Evolutionary conservation across 768 basidiomycete genomes (phyloP), one percentile per base, ranked within the genome.

Genomic region (Amanita thiersii): DNA sequence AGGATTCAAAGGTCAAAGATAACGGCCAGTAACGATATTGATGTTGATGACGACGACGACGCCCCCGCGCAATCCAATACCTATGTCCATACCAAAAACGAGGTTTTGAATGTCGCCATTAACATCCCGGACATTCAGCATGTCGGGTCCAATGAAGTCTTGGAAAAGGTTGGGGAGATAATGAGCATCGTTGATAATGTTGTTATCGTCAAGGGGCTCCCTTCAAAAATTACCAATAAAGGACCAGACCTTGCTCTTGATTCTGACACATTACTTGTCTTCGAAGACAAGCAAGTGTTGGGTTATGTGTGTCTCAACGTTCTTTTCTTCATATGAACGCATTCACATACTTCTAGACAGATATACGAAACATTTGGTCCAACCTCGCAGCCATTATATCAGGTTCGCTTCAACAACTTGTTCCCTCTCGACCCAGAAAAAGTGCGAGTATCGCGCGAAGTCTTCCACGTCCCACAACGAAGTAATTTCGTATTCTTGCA

Each of bases 321-420:
- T 25, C 36, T 29, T 34, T 17, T 20, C 4, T 15, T 18, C 39
- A 23, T 19, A 19, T 33, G 25, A 33, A 33, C 42, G 41, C 34
- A 18, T 39, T 47, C 50, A 52, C 43, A 29, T 45, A 37, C 23
- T 37, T 53, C 47, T 45, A 50, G 49, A 7, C 57, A 93, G 89
- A 69, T 97, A 39, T 87, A 84, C 56, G 94, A 98, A 63, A 96
- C 93, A 0, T 98, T 98, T 61, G 94, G 94, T 7, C 91, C 94
- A 2, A 89, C 93, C 6, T 72, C 75, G 14, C 82, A 87, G 45
- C 94, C 94, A 4, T 65, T 94, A 44, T 98, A 98, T 56, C 85
- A 90, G 51, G 70, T 97, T 48, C 81, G 80, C 53, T 89, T 93
- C 60, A 83, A 72, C 50, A 65, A 77, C 25, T 56, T 68, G 2